A percentile compares a stretch with the other conserved stretches of the same genome.
These are phyloP conservation scores for Pseudogymnoascus sp. DNA, from an alignment of 2,329 filamentous ascomycete genomes.

Conservation along the genomic window DNA sequence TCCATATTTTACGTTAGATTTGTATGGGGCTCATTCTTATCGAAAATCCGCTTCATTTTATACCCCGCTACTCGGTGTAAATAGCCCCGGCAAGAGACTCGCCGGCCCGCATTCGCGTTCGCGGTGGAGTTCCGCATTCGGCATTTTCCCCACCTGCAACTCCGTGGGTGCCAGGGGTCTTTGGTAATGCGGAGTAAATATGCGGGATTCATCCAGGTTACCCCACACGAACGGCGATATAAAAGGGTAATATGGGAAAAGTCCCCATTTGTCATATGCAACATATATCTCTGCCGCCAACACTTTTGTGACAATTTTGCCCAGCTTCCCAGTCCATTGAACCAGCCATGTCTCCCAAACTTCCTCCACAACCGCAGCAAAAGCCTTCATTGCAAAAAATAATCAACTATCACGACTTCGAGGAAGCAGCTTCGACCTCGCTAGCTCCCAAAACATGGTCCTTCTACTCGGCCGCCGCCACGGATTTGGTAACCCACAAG, in stretches of 20 bases:
- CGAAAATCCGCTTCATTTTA: neutral
- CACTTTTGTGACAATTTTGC: neutral
- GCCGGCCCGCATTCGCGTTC: neutral
- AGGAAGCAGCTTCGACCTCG: constrained; percentile 43
- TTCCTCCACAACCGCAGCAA: neutral
- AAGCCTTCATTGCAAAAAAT: constrained; percentile 40
- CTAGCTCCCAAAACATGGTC: constrained; percentile 59
- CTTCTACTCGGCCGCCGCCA: constrained; percentile 59
- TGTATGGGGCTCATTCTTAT: neutral
- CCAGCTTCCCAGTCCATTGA: neutral
- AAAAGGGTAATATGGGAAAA: neutral
- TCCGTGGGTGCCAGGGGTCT: neutral
- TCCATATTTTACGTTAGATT: neutral
- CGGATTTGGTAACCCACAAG: constrained; percentile 56
- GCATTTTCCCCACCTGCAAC: neutral
- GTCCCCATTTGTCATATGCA: neutral
- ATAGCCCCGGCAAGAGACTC: neutral
- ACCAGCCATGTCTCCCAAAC: neutral
- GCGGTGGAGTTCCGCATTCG: neutral
- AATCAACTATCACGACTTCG: constrained; percentile 54
- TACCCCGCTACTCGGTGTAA: constrained; percentile 1
- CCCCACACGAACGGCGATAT: neutral
- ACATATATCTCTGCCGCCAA: neutral
- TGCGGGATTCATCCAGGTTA: neutral
- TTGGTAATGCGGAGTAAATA: neutral